Percentiles rank a stretch among this genome's conserved stretches.
Conservation (phyloP, 2,329 filamentous ascomycete species). For the Exophiala alcalophila region DNA sequence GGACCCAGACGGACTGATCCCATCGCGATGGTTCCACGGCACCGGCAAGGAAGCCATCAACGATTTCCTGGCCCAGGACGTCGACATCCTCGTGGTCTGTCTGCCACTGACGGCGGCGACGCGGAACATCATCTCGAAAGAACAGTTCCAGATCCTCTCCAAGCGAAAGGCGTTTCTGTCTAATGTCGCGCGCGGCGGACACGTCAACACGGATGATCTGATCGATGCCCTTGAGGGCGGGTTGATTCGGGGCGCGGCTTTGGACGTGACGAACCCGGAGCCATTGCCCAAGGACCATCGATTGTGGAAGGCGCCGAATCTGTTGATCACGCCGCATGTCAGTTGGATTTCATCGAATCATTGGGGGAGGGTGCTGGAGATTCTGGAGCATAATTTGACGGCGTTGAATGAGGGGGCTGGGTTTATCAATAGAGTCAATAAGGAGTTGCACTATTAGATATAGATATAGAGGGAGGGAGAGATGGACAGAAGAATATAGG, state of each 20-base stretch:
- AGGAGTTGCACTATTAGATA: conserved; percentile 10
- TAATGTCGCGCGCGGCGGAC: conserved; percentile 34
- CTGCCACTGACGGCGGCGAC: conserved; percentile 53
- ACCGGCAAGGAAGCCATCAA: conserved; percentile 45
- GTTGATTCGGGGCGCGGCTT: conserved; percentile 22
- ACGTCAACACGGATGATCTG: conserved; percentile 43
- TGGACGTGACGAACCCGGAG: conserved; percentile 27
- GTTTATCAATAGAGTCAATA: conserved; percentile 12
- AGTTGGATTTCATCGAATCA: conserved; percentile 12
- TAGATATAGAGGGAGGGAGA: too few relatives aligned
- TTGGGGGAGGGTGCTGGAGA: conserved; percentile 6
- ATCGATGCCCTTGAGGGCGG: conserved; percentile 20
- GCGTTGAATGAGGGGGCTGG: conserved; percentile 1
- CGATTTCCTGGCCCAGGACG: conserved; percentile 49
- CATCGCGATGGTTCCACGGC: conserved; percentile 53
- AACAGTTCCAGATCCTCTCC: conserved; percentile 50
- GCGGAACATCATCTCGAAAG: conserved; percentile 36
- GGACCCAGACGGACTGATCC: conserved; percentile 51
- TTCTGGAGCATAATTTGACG: conserved; percentile 17
- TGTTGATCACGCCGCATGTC: conserved; percentile 24
- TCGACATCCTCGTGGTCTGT: conserved; percentile 55
- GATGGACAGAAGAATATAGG: too few relatives aligned
- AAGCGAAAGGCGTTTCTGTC: conserved; percentile 30
- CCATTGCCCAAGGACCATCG: conserved; percentile 19
- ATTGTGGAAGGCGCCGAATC: conserved; percentile 23